Percentiles rank a stretch among this genome's conserved stretches.
Evolutionary conservation across 2,329 filamentous ascomycete species (phyloP).

Genomic region (Aspergillus pseudoviridinutans): DNA sequence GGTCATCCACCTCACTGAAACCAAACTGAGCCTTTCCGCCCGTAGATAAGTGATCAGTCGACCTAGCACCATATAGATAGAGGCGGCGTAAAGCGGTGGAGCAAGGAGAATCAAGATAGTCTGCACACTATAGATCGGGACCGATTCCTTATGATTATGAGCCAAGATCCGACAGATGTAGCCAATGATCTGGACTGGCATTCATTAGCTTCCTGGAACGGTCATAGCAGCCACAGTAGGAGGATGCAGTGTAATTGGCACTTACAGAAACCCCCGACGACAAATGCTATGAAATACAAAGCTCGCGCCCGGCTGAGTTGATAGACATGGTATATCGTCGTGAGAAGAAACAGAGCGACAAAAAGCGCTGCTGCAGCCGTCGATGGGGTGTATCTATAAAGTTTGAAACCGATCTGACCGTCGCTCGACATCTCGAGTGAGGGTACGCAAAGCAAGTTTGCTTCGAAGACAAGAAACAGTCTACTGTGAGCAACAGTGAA

Average conservation of each 20-base stretch:
- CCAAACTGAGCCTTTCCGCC: slow-evolving; percentile 29
- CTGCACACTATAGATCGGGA: slow-evolving; percentile 31
- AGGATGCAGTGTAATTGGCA: neutral
- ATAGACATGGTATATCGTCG: slow-evolving; percentile 5
- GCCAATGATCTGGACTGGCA: slow-evolving; percentile 43
- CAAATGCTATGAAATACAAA: slow-evolving; percentile 34
- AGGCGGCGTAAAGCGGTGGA: slow-evolving; percentile 39
- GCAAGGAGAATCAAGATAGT: slow-evolving; percentile 34
- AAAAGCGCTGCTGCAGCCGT: slow-evolving; percentile 7
- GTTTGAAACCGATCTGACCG: neutral
- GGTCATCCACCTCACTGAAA: slow-evolving; percentile 33
- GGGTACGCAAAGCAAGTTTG: neutral
- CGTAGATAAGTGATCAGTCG: slow-evolving; percentile 29
- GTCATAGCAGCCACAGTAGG: neutral
- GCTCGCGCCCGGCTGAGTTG: slow-evolving; percentile 10
- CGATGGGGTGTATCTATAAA: slow-evolving; percentile 13
- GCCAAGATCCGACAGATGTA: slow-evolving; percentile 25
- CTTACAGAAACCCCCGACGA: slow-evolving; percentile 29
- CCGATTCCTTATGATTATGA: slow-evolving; percentile 20
- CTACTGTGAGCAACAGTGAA: too few relatives aligned
- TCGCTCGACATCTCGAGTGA: neutral
- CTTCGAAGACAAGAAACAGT: too few relatives aligned
- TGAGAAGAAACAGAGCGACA: slow-evolving; percentile 24
- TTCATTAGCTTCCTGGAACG: neutral
- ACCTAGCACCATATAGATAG: slow-evolving; percentile 38